These are phyloP conservation scores for Sutorius australiensis DNA, from an alignment of 768 basidiomycete species.

Conservation along the genomic window DNA sequence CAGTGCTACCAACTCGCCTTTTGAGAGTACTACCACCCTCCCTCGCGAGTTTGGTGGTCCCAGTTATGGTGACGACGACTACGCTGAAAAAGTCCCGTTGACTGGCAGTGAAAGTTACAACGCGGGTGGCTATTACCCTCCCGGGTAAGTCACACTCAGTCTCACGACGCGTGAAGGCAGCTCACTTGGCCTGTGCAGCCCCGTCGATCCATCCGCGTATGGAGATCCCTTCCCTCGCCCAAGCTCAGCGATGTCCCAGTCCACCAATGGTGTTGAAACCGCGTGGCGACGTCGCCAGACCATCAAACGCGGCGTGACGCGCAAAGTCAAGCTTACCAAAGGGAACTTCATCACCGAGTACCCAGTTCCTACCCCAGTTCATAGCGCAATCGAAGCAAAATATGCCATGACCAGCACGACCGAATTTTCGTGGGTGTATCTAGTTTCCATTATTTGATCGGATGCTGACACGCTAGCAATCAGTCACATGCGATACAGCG, in stretches of 20 bases:
- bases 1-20: conserved; percentile 41
- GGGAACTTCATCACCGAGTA: conserved; percentile 94
- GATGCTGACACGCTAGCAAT: not conserved
- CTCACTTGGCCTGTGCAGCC: conserved; percentile 28
- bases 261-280: conserved; percentile 54
- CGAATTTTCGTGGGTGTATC: conserved; percentile 78
- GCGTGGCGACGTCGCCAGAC: conserved; percentile 79
- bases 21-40: conserved; percentile 56
- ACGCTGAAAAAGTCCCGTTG: conserved; percentile 72
- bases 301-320: conserved; percentile 90
- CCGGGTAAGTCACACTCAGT: conserved; percentile 46
- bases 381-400: conserved; percentile 76
- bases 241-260: conserved; percentile 47
- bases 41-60: conserved; percentile 46
- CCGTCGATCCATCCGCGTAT: conserved; percentile 54
- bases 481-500: conserved; percentile 90
- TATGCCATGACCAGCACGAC: conserved; percentile 70
- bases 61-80: conserved; percentile 62
- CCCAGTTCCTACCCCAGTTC: conserved; percentile 79
- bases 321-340: conserved; percentile 88
- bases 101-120: conserved; percentile 53
- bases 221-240: conserved; percentile 68
- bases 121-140: conserved; percentile 67
- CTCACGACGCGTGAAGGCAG: not conserved
- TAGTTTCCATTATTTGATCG: not conserved